Evolutionary conservation across 2,329 filamentous ascomycete species (phyloP).

Genomic region (Xylaria sp.): DNA sequence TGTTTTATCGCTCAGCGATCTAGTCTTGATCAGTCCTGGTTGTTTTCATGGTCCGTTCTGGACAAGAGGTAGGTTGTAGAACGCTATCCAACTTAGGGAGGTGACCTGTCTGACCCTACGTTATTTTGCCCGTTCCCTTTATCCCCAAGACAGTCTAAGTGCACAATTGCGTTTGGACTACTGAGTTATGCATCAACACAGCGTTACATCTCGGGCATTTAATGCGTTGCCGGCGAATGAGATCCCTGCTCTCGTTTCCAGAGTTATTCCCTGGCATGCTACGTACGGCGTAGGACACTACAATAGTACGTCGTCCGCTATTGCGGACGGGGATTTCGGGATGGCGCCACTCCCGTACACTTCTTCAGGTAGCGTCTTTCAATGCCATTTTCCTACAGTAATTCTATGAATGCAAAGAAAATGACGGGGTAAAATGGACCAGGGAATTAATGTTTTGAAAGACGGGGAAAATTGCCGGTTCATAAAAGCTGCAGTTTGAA

Average conservation of each 20-base stretch:
- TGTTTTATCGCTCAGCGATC: constrained; percentile 29
- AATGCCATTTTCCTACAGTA: not conserved
- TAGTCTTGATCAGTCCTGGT: not conserved
- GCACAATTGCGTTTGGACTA: not conserved
- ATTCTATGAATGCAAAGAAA: not conserved
- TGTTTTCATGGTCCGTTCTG: not conserved
- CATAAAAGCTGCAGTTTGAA: constrained; percentile 9
- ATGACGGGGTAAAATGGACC: not conserved
- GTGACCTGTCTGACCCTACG: not conserved
- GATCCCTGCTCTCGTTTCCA: constrained; percentile 10
- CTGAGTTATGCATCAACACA: not conserved
- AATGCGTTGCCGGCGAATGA: not conserved
- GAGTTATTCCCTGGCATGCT: not conserved
- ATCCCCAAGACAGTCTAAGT: not conserved
- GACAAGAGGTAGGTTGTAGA: not conserved
- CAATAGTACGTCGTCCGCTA: constrained; percentile 6
- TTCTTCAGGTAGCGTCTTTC: constrained; percentile 12
- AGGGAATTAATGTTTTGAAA: constrained; percentile 13
- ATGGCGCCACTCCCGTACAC: constrained; percentile 9
- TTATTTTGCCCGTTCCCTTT: not conserved
- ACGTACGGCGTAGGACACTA: too few relatives aligned
- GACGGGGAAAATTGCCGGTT: constrained; percentile 12
- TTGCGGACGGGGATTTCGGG: not conserved
- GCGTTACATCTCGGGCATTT: constrained; percentile 20
- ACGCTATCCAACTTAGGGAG: constrained; percentile 18